These are phyloP conservation scores for Fusarium albidum DNA, from an alignment of 2,329 filamentous ascomycete genomes.

Conservation along the genomic window DNA sequence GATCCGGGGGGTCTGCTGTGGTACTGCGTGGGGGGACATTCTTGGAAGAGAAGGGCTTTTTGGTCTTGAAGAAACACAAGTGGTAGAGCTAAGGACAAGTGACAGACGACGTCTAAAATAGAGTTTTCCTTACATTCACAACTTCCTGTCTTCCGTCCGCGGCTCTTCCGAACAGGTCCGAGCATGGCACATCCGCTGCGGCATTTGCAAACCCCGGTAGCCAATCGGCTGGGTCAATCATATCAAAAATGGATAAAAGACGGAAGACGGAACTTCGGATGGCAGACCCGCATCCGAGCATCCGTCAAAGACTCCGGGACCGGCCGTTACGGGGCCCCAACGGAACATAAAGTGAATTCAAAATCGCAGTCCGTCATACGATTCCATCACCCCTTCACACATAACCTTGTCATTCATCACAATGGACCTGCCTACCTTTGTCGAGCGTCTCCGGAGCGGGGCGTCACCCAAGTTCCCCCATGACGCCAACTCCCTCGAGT, in stretches of 20 bases:
- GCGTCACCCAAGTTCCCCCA: conserved; percentile 54
- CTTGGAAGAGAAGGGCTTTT: too few species aligned
- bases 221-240: conserved; percentile 14
- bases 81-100: too few species aligned
- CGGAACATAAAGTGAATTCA: conserved; percentile 42
- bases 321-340: conserved; percentile 15
- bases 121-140: neutral
- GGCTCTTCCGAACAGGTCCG: conserved; percentile 1
- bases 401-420: conserved; percentile 10
- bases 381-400: conserved; percentile 15
- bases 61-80: too few species aligned
- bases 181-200: conserved; percentile 19
- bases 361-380: conserved; percentile 35
- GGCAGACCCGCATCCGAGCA: conserved; percentile 7
- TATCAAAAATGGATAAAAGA: conserved; percentile 32
- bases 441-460: conserved; percentile 53
- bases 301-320: conserved; percentile 14
- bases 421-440: conserved; percentile 51
- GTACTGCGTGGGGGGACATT: conserved; percentile 55
- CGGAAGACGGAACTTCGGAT: conserved; percentile 45
- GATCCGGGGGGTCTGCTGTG: conserved; percentile 21
- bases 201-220: neutral
- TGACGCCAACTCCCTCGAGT: conserved; percentile 56
- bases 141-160: conserved; percentile 1
- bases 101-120: conserved; percentile 13